Evolutionary conservation across 1,284 basidiomycete species (phyloP).

Genomic region (Coriolopsis trogii): DNA sequence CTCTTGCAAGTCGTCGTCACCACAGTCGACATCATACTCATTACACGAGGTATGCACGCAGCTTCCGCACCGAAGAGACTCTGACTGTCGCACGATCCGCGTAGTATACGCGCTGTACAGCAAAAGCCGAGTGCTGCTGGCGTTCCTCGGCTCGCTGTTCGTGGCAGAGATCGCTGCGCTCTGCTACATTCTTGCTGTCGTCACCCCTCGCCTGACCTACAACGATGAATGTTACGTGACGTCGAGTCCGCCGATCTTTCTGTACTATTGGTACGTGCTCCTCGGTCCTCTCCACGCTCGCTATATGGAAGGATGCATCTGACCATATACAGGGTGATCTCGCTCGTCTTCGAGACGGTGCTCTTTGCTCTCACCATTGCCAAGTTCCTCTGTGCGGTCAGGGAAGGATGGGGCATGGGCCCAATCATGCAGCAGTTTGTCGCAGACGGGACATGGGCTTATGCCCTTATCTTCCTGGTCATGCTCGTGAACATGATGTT

Average conservation of each 20-base stretch:
- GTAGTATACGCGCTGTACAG: slow-evolving; percentile 30
- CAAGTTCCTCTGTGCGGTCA: slow-evolving; percentile 26
- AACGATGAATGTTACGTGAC: slow-evolving; percentile 31
- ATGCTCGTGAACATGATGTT: slow-evolving; percentile 30
- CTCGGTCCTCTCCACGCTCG: not conserved
- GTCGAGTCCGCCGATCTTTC: slow-evolving; percentile 26
- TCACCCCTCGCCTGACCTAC: slow-evolving; percentile 25
- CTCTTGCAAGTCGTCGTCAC: slow-evolving; percentile 29
- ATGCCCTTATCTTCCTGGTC: slow-evolving; percentile 30
- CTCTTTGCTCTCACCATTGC: slow-evolving; percentile 30
- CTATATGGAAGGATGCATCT: not conserved
- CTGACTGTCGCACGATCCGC: slow-evolving; percentile 27
- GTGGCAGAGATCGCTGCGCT: slow-evolving; percentile 23
- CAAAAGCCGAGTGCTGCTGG: slow-evolving; percentile 17
- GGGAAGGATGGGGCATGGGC: slow-evolving; percentile 28
- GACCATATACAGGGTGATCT: slow-evolving; percentile 24
- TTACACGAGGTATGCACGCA: slow-evolving; percentile 26
- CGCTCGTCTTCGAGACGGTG: slow-evolving; percentile 30
- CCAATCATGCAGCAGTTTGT: slow-evolving; percentile 31
- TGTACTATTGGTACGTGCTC: slow-evolving; percentile 28
- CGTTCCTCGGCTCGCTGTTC: slow-evolving; percentile 22
- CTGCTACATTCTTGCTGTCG: slow-evolving; percentile 26
- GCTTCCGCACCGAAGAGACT: slow-evolving; percentile 30
- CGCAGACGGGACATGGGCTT: slow-evolving; percentile 34
- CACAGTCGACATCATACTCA: slow-evolving; percentile 29